phyloP scores from a whole-genome alignment of 768 basidiomycete species.

The Stropharia rugosoannulata region DNA sequence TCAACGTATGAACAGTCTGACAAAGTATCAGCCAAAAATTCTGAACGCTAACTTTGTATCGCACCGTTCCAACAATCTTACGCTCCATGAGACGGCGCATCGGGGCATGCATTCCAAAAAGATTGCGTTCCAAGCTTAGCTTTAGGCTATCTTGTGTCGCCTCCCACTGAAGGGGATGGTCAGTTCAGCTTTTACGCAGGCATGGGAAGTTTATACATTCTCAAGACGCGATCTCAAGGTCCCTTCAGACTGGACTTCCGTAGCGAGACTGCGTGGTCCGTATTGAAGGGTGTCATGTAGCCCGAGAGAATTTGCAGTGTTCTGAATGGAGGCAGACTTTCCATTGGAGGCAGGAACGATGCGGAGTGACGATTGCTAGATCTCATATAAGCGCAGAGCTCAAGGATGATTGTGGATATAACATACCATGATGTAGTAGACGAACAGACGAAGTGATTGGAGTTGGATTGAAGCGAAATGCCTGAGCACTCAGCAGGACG shows the following conservation, averaged over 20 bases:
- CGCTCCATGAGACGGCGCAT: slow-evolving; percentile 93
- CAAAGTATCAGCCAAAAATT: not conserved
- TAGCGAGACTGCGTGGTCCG: slow-evolving; percentile 79
- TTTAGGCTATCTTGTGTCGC: slow-evolving; percentile 87
- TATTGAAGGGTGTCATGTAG: slow-evolving; percentile 87
- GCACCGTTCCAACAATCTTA: slow-evolving; percentile 75
- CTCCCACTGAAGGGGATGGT: slow-evolving; percentile 71
- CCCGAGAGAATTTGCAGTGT: slow-evolving; percentile 74
- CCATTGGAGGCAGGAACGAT: slow-evolving; percentile 56
- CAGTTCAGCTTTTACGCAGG: not conserved
- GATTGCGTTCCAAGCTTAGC: slow-evolving; percentile 79
- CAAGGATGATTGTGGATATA: not conserved
- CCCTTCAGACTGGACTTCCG: slow-evolving; percentile 64
- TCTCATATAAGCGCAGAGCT: not conserved
- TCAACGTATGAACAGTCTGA: slow-evolving; percentile 69
- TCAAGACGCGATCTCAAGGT: slow-evolving; percentile 70
- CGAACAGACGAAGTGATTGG: not conserved
- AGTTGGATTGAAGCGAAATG: not conserved
- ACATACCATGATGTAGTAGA: slow-evolving; percentile 6
- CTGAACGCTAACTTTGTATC: slow-evolving; percentile 21
- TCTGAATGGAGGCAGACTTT: slow-evolving; percentile 63
- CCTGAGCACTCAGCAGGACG: not conserved
- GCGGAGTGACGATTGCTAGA: slow-evolving; percentile 47
- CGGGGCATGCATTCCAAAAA: slow-evolving; percentile 87
- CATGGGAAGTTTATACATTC: slow-evolving; percentile 49